Conservation (phyloP, 495 filamentous ascomycete genomes). For the Neurospora sublineolata region DNA sequence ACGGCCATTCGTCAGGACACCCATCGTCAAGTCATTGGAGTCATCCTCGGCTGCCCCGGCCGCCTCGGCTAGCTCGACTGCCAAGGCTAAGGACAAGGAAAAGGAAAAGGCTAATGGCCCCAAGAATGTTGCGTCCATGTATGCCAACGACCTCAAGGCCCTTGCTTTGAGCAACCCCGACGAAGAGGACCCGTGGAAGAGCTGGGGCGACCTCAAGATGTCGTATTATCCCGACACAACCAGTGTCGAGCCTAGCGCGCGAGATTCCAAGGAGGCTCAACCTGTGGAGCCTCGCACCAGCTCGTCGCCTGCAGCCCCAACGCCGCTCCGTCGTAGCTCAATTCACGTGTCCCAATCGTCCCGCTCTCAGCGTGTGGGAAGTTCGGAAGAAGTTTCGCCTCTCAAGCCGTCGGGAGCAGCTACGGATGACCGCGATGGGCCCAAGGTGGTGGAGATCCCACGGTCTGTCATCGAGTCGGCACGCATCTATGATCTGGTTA, state of each 20-base stretch:
- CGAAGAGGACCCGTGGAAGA: conserved; percentile 33
- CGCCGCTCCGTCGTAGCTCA: conserved; percentile 36
- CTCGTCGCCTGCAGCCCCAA: conserved; percentile 29
- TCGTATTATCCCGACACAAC: conserved; percentile 32
- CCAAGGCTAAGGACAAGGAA: not conserved
- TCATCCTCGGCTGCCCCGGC: conserved; percentile 1
- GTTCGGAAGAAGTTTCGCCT: conserved; percentile 22
- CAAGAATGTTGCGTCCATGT: conserved; percentile 41
- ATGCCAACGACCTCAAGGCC: conserved; percentile 67
- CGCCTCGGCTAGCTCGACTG: conserved; percentile 20
- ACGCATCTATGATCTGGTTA: conserved; percentile 56
- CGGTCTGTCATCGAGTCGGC: conserved; percentile 48
- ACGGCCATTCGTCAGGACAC: conserved; percentile 65
- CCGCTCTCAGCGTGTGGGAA: conserved; percentile 20
- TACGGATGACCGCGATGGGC: conserved; percentile 42
- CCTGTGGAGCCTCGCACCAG: conserved; percentile 6
- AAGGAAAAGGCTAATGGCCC: conserved; percentile 42
- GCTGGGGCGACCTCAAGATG: conserved; percentile 40
- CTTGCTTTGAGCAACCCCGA: conserved; percentile 41
- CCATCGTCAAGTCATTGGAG: conserved; percentile 19
- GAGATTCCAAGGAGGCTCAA: not conserved
- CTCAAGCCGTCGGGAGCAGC: conserved; percentile 22
- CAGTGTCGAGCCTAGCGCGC: not conserved
- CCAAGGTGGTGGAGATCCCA: conserved; percentile 60
- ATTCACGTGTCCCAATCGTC: conserved; percentile 27